Conservation (phyloP, 208 protist species). For the Trypanosoma boissoni region DNA sequence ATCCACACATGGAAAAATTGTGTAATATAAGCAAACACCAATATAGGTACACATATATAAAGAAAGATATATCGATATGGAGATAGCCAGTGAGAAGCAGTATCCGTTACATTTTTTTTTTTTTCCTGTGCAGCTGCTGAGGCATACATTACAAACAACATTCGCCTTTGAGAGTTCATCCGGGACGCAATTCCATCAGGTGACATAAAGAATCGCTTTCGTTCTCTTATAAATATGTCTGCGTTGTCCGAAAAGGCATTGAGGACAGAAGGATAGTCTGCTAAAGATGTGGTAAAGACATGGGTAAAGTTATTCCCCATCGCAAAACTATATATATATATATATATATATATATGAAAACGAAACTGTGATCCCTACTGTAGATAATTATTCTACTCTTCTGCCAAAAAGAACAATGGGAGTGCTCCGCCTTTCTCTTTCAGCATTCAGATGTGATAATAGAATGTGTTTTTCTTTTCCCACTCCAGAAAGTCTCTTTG, state of each 20-base stretch:
- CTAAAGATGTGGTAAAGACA: neutral
- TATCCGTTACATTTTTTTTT: too few relatives aligned
- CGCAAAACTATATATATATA: constrained; percentile 1
- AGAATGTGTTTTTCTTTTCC: neutral
- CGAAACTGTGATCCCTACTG: neutral
- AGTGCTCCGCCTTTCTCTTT: too few relatives aligned
- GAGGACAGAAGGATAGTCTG: neutral
- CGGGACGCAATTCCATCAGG: too few relatives aligned
- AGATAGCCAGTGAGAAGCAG: too few relatives aligned
- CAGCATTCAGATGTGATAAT: too few relatives aligned
- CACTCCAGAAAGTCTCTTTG: neutral
- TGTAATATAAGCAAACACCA: too few relatives aligned
- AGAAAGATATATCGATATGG: too few relatives aligned
- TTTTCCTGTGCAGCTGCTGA: too few relatives aligned
- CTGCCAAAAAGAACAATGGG: constrained; percentile 8
- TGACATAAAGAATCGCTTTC: neutral
- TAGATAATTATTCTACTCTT: neutral
- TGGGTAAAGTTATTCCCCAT: constrained; percentile 6
- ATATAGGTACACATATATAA: too few relatives aligned
- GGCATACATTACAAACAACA: too few relatives aligned
- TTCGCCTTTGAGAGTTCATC: neutral
- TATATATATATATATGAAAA: too few relatives aligned
- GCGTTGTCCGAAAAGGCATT: constrained; percentile 4
- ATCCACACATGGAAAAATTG: too few relatives aligned
- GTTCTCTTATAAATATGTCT: neutral